A percentile compares a stretch with the other conserved stretches of the same genome.
phyloP scores from a whole-genome alignment of 352 stramenopile genomes.

The Paralagenidium karlingii region DNA sequence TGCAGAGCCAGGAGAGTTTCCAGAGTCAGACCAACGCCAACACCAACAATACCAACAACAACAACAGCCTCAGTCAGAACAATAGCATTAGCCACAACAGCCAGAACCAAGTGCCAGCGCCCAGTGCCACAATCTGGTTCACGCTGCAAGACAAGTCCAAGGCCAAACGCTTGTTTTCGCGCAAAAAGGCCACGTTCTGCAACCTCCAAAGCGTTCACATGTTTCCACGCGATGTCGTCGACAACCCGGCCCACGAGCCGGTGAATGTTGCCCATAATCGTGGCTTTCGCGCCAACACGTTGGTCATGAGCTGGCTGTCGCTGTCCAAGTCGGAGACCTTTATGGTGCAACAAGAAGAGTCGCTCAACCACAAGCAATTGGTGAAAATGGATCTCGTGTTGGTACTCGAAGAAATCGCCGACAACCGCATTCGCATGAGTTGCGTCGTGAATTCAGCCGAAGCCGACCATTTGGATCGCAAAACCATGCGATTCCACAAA shows the following conservation, averaged over 20 bases:
- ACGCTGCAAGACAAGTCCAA: slow-evolving; percentile 35
- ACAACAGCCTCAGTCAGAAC: too few species aligned
- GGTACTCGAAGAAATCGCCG: slow-evolving; percentile 42
- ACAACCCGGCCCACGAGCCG: slow-evolving; percentile 8
- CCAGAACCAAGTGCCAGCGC: too few species aligned
- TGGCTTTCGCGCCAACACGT: slow-evolving; percentile 35
- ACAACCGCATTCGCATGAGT: slow-evolving; percentile 27
- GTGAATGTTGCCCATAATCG: slow-evolving; percentile 16
- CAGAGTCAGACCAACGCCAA: too few species aligned
- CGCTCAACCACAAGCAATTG: slow-evolving; percentile 1
- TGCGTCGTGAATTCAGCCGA: slow-evolving; percentile 45
- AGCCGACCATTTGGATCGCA: slow-evolving; percentile 16
- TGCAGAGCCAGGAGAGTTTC: too few species aligned
- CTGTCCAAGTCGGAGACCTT: slow-evolving; percentile 12
- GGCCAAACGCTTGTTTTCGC: too few species aligned
- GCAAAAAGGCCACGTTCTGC: too few species aligned
- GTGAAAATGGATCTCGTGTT: slow-evolving; percentile 51
- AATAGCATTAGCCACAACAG: too few species aligned
- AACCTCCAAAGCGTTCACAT: slow-evolving; percentile 36
- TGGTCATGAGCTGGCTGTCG: slow-evolving; percentile 44
- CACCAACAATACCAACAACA: too few species aligned
- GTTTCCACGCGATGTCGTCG: slow-evolving; percentile 28
- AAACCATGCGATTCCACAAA: slow-evolving; percentile 13
- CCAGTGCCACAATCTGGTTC: slow-evolving; percentile 54
- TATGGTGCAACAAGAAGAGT: slow-evolving; percentile 1